Percentiles rank a stretch among this genome's conserved stretches.
Evolutionary conservation across 2,329 filamentous ascomycete species (phyloP).

Genomic region (Colletotrichum endophyticum): DNA sequence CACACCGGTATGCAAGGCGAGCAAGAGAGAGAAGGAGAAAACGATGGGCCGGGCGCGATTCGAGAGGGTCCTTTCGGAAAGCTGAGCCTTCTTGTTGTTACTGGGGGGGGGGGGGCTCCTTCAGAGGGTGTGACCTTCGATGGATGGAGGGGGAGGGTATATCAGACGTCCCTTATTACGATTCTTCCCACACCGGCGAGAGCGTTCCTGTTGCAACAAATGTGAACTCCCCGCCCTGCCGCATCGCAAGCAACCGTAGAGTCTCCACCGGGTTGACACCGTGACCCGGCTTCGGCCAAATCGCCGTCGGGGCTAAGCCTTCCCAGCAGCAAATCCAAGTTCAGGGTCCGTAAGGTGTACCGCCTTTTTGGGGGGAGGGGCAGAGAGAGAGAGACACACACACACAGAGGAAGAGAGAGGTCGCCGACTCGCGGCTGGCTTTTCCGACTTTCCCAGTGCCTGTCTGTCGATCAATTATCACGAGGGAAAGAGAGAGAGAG

Average conservation of each 20-base stretch:
- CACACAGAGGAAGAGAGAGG: background rate
- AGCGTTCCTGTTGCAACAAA: background rate
- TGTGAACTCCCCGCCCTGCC: conserved; percentile 4
- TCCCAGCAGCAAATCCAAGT: background rate
- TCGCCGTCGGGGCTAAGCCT: background rate
- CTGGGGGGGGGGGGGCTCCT: background rate
- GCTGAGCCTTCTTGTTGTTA: background rate
- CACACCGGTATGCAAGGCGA: background rate
- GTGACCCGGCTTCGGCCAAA: background rate
- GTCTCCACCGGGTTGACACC: conserved; percentile 3
- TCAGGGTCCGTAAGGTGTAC: background rate
- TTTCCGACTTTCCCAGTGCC: background rate
- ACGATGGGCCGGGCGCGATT: background rate
- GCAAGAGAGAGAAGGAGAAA: background rate
- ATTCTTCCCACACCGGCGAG: background rate
- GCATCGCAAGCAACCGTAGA: background rate
- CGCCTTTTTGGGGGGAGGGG: background rate
- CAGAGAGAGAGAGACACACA: background rate
- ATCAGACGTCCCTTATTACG: background rate
- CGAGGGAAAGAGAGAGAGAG: background rate
- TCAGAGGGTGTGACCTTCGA: background rate
- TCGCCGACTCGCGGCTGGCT: background rate
- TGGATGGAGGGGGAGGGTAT: background rate
- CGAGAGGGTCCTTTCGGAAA: background rate
- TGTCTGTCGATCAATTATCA: background rate